These are phyloP conservation scores for Cystofilobasidium macerans DNA, from an alignment of 768 basidiomycete genomes.

Conservation along the genomic window DNA sequence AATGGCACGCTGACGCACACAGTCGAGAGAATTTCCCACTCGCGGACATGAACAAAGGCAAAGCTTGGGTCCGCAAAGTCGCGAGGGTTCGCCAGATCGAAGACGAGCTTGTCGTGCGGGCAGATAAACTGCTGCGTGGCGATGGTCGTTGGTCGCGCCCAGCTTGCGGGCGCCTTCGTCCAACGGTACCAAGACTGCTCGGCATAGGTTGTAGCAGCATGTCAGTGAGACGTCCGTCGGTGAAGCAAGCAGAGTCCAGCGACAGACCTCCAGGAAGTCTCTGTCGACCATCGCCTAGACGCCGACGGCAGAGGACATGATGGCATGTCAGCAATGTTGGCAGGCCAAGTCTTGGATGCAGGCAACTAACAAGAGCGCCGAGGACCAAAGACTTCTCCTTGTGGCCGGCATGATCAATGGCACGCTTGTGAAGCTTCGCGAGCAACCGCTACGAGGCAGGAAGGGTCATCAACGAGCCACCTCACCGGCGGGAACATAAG, in stretches of 20 bases:
- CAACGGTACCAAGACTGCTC: not conserved
- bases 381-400: too few species aligned
- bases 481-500: too few species aligned
- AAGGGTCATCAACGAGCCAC: too few species aligned
- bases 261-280: not conserved
- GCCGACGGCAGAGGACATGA: too few species aligned
- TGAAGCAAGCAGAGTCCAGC: not conserved
- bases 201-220: not conserved
- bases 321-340: too few species aligned
- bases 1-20: not conserved
- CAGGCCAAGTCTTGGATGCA: too few species aligned
- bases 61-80: not conserved
- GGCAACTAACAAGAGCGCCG: too few species aligned
- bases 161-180: not conserved
- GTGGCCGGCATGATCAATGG: too few species aligned
- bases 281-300: constrained; percentile 4
- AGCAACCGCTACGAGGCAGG: too few species aligned
- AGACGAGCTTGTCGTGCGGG: constrained; percentile 2
- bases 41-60: not conserved
- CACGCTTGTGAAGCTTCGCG: too few species aligned
- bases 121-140: constrained; percentile 3
- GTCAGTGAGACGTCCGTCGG: not conserved
- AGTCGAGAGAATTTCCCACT: not conserved
- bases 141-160: not conserved
- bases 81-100: constrained; percentile 9